phyloP scores from a whole-genome alignment of 202 grass and related monocot genomes.

The Brachypodium distachyon region DNA sequence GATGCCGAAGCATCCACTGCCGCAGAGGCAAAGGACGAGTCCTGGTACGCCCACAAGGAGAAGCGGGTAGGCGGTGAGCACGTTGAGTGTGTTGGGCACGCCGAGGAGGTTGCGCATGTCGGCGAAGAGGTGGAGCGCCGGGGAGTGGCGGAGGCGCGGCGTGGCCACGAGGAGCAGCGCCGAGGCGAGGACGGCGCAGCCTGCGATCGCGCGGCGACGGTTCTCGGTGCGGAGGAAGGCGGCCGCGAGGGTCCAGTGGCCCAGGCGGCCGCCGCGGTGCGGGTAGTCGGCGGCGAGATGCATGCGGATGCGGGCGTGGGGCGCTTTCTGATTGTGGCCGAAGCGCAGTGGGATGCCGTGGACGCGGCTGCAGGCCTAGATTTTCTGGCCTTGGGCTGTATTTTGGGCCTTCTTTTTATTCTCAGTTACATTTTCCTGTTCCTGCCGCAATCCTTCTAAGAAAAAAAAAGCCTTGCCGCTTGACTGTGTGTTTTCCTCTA shows the following conservation, averaged over 20 bases:
- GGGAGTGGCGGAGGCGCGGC: constrained; percentile 72
- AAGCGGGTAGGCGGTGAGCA: constrained; percentile 77
- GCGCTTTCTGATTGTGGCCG: not conserved
- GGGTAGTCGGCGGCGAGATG: constrained; percentile 39
- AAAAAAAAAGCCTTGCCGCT: too few species aligned
- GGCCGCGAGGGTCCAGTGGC: constrained; percentile 11
- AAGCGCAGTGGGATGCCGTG: not conserved
- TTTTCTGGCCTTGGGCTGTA: constrained; percentile 11
- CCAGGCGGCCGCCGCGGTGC: constrained; percentile 27
- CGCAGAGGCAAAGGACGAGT: constrained; percentile 74
- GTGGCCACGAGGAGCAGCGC: constrained; percentile 72
- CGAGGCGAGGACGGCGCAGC: constrained; percentile 23
- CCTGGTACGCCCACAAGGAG: constrained; percentile 77
- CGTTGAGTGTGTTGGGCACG: constrained; percentile 95
- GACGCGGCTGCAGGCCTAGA: not conserved
- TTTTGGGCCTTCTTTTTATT: not conserved
- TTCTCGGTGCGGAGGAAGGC: constrained; percentile 37
- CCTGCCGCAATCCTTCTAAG: too few species aligned
- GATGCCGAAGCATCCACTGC: constrained; percentile 76
- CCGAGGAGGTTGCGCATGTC: constrained; percentile 96
- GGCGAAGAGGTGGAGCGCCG: constrained; percentile 87
- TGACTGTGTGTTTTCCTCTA: too few species aligned
- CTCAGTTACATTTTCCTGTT: too few species aligned
- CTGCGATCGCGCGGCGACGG: constrained; percentile 22
- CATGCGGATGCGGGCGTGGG: constrained; percentile 14